Evolutionary conservation across 1,284 basidiomycete species (phyloP), one percentile per base, ranked within the genome.

Genomic region (Amylostereum areolatum): DNA sequence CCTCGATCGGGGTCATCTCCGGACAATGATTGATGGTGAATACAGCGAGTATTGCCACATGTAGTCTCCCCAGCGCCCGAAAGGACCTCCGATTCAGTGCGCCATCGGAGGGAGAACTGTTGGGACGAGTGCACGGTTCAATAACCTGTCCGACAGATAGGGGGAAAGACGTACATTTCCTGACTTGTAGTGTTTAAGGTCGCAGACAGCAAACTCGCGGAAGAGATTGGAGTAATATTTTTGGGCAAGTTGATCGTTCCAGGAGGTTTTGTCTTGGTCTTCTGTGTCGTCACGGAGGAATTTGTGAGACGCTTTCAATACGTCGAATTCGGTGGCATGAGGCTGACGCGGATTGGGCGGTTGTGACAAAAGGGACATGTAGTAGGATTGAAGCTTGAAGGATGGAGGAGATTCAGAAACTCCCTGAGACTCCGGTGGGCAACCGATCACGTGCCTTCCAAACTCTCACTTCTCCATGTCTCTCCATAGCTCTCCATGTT

Each of bases 171-270:
- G 45, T 43, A 92, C 89, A 52, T 87, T 85, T n/a, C 91, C 89
- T 0, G 87, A 85, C 69, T 93, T 95, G 75, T 89, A 96, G 63
- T 96, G 93, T 68, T 96, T 96, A 54, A 97, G 70, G 67, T 97
- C 91, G 62, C 93, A 92, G 42, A 97, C 73, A 0, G 92, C 92
- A 62, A 86, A 96, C 67, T 97, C 93, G 53, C 90, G 85, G 64
- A 92, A 96, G 5, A 97, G 77, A 57, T 72, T 87, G 11, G 77
- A 72, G 60, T 96, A 95, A 70, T 95, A 97, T 58, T 92, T 93
- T 53, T 78, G 74, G 0, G 93, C 92, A 7, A 96, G 74, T 54
- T 82, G 75, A 45, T 92, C 89, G 59, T 92, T 81, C 87, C 89
- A 92, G 1, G 78, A 70, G 1, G 69, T 59, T 5, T 66, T 60